Conservation (phyloP, 306 rosid genomes). For the Medicago truncatula region DNA sequence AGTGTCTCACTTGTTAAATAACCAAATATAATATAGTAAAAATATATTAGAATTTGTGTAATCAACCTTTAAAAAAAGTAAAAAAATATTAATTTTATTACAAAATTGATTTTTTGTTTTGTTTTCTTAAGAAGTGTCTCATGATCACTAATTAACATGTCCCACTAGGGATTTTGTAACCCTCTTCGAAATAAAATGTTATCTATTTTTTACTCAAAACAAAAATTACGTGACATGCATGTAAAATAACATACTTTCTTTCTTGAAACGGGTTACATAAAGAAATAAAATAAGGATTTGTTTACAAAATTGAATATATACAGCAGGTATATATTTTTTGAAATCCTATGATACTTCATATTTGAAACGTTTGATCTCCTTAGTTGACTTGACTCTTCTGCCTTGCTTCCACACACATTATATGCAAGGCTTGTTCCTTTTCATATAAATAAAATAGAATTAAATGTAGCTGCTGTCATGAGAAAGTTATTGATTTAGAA, state of each 20-base stretch:
- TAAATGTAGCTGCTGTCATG: constrained; percentile 43
- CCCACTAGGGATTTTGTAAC: too few relatives aligned
- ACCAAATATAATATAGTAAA: too few relatives aligned
- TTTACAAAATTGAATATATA: constrained; percentile 52
- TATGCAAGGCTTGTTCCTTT: constrained; percentile 22
- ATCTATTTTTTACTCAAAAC: too few relatives aligned
- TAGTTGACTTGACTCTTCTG: constrained; percentile 36
- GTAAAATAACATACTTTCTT: constrained; percentile 1
- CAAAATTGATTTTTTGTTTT: too few relatives aligned
- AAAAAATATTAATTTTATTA: too few relatives aligned
- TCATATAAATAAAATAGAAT: not conserved
- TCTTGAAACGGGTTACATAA: constrained; percentile 38
- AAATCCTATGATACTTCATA: constrained; percentile 41
- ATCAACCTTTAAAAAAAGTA: too few relatives aligned
- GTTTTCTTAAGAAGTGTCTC: too few relatives aligned
- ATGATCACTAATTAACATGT: too few relatives aligned
- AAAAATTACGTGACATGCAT: not conserved
- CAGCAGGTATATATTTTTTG: constrained; percentile 41
- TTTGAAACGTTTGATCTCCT: constrained; percentile 33
- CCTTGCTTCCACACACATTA: constrained; percentile 39
- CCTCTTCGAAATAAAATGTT: not conserved
- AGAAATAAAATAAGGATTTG: constrained; percentile 32
- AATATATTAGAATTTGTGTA: too few relatives aligned
- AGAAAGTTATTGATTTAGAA: constrained; percentile 63
- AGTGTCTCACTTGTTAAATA: too few relatives aligned